phyloP scores from a whole-genome alignment of 768 basidiomycete species.

The Exsudoporus frostii region DNA sequence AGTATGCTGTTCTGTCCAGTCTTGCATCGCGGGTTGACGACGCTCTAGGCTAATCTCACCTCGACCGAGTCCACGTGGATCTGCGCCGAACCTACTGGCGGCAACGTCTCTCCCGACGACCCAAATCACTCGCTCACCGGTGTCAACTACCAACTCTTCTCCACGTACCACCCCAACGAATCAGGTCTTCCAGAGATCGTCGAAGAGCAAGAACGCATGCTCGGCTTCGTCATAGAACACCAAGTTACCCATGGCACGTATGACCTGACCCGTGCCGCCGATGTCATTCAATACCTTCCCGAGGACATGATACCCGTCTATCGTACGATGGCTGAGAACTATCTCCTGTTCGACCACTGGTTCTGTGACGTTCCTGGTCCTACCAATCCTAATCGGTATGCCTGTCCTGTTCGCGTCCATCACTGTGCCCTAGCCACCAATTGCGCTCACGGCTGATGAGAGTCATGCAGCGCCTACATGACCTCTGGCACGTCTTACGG shows the following conservation, averaged over 20 bases:
- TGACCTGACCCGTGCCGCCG: slow-evolving; percentile 14
- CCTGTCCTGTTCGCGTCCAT: background rate
- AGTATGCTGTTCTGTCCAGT: slow-evolving; percentile 3
- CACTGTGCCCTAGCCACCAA: background rate
- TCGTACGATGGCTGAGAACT: slow-evolving; percentile 25
- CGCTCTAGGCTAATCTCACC: slow-evolving; percentile 13
- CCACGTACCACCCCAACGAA: slow-evolving; percentile 22
- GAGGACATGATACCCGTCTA: slow-evolving; percentile 25
- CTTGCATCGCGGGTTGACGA: background rate
- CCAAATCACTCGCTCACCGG: slow-evolving; percentile 26
- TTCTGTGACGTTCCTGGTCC: slow-evolving; percentile 27
- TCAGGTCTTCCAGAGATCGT: background rate
- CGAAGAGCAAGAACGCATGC: slow-evolving; percentile 11
- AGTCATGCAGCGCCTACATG: slow-evolving; percentile 18
- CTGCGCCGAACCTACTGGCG: slow-evolving; percentile 16
- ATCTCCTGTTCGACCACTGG: slow-evolving; percentile 23
- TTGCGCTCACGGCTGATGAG: background rate
- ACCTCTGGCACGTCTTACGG: slow-evolving; percentile 27
- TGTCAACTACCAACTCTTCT: slow-evolving; percentile 23
- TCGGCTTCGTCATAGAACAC: slow-evolving; percentile 23
- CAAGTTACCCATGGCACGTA: slow-evolving; percentile 11
- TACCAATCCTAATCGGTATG: slow-evolving; percentile 26
- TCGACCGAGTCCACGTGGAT: slow-evolving; percentile 7
- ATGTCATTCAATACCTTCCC: slow-evolving; percentile 20
- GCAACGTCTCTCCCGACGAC: slow-evolving; percentile 24